phyloP scores from a whole-genome alignment of 768 basidiomycete species.

The Pholiota microspora region DNA sequence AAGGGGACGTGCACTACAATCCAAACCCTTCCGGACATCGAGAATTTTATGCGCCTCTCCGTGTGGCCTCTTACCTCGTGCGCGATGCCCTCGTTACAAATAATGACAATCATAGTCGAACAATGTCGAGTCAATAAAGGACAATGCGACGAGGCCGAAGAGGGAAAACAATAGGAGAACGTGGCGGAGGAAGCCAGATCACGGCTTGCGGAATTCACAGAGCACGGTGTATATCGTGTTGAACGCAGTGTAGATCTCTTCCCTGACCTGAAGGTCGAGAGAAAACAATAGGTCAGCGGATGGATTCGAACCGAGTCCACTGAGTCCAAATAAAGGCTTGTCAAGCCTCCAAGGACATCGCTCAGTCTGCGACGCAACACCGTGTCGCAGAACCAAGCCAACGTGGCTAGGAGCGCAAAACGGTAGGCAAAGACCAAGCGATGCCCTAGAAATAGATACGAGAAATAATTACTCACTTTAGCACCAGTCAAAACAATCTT shows the following conservation, averaged over 20 bases:
- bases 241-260: constrained; percentile 99
- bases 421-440: constrained; percentile 11
- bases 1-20: constrained; percentile 49
- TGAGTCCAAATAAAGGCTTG: constrained; percentile 25
- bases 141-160: constrained; percentile 19
- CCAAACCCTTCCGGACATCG: constrained; percentile 32
- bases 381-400: constrained; percentile 1
- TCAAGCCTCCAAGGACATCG: constrained; percentile 19
- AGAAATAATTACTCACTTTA: constrained; percentile 63
- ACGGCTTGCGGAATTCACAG: constrained; percentile 91
- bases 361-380: constrained; percentile 8
- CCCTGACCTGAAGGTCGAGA: constrained; percentile 72
- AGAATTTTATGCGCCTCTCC: constrained; percentile 20
- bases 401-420: constrained; percentile 4
- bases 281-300: constrained; percentile 45
- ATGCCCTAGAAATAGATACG: constrained; percentile 21
- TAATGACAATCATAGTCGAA: constrained; percentile 9
- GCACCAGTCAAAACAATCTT: constrained; percentile 99
- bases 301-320: constrained; percentile 43
- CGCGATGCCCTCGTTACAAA: constrained; percentile 13
- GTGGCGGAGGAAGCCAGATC: constrained; percentile 23
- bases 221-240: constrained; percentile 99
- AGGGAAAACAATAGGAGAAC: constrained; percentile 16
- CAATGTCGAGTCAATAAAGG: constrained; percentile 10
- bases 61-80: constrained; percentile 19